Evolutionary conservation across 805 yeast species (phyloP).

Genomic region (Yarrowia yakushimensis): DNA sequence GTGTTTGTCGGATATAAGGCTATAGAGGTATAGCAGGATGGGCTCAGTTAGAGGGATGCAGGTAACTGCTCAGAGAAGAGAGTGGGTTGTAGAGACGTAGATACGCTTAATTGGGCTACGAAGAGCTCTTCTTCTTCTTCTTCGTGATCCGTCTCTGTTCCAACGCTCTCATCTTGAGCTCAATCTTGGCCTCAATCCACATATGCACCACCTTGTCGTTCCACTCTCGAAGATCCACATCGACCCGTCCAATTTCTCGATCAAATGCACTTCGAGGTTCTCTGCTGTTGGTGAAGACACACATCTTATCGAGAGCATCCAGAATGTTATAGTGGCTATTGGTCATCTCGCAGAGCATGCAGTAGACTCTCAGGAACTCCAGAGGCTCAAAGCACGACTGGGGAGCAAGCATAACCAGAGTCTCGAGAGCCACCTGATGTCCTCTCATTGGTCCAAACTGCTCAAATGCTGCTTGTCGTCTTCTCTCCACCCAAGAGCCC

Average conservation of each 20-base stretch:
- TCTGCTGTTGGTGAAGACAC: slow-evolving; percentile 11
- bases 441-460: slow-evolving; percentile 7
- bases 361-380: slow-evolving; percentile 8
- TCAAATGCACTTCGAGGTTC: neutral
- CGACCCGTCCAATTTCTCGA: neutral
- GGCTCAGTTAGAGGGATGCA: too few relatives aligned
- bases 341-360: slow-evolving; percentile 17
- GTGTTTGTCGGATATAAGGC: too few relatives aligned
- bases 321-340: slow-evolving; percentile 10
- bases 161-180: neutral
- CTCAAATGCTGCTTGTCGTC: slow-evolving; percentile 6
- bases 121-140: neutral
- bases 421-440: slow-evolving; percentile 10
- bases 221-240: neutral
- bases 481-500: slow-evolving; percentile 5
- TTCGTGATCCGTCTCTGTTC: neutral
- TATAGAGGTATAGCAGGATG: too few relatives aligned
- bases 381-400: slow-evolving; percentile 4
- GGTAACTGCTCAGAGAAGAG: too few relatives aligned
- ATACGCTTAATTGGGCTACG: too few relatives aligned
- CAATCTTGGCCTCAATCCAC: slow-evolving; percentile 18
- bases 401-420: neutral
- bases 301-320: slow-evolving; percentile 9
- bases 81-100: too few relatives aligned
- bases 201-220: slow-evolving; percentile 7